Evolutionary conservation across 2,329 filamentous ascomycete genomes (phyloP).

Genomic region (Alternaria triticina): DNA sequence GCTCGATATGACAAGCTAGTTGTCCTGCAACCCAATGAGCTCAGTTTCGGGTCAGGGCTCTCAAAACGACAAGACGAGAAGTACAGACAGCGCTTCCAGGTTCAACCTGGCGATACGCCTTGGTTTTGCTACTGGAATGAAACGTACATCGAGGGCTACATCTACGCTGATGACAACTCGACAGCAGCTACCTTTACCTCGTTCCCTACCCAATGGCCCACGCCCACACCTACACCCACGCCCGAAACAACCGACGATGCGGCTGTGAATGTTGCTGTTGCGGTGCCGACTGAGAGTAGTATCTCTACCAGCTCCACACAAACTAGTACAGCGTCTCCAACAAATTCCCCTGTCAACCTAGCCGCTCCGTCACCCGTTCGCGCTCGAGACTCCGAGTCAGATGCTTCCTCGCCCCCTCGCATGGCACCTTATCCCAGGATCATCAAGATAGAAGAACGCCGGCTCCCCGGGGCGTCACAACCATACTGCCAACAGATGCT

Average conservation of each 20-base stretch:
- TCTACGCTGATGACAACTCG: slow-evolving; percentile 65
- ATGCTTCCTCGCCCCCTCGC: slow-evolving; percentile 27
- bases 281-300: slow-evolving; percentile 3
- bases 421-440: slow-evolving; percentile 60
- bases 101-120: slow-evolving; percentile 64
- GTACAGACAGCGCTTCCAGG: slow-evolving; percentile 50
- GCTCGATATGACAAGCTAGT: slow-evolving; percentile 69
- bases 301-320: slow-evolving; percentile 13
- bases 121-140: slow-evolving; percentile 76
- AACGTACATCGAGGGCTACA: slow-evolving; percentile 70
- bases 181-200: slow-evolving; percentile 43
- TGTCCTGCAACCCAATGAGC: slow-evolving; percentile 54
- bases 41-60: slow-evolving; percentile 34
- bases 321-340: slow-evolving; percentile 4
- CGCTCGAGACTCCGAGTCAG: slow-evolving; percentile 20
- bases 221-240: slow-evolving; percentile 13
- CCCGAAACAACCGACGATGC: slow-evolving; percentile 15
- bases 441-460: slow-evolving; percentile 71
- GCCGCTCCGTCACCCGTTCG: neutral
- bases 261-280: slow-evolving; percentile 13
- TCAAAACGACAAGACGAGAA: slow-evolving; percentile 30
- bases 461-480: slow-evolving; percentile 54
- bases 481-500: slow-evolving; percentile 72
- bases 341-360: slow-evolving; percentile 11
- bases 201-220: slow-evolving; percentile 31